Base-by-base conservation (phyloP, 2,329 filamentous ascomycete species). In the Alternaria consortialis region DNA sequence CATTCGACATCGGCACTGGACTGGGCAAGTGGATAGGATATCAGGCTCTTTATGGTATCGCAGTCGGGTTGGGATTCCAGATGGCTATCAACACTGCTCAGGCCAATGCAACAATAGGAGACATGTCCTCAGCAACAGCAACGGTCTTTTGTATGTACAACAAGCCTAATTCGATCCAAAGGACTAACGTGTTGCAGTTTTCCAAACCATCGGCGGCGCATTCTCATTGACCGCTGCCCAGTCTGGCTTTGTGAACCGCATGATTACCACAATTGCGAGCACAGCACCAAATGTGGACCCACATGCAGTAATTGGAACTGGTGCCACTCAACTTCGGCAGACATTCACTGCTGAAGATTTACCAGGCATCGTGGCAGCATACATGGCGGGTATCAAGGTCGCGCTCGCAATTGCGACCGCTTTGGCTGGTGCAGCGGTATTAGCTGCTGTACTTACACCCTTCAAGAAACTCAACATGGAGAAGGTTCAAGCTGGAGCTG, bases 1-100 rank as follows among this genome's bases (percentile, higher is more conserved):
- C 79, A 0, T 71, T 82, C 8, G 69, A 76, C 15, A 65, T 79
- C 2, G 62, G 66, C 31, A 81, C 80, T 7, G 60, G 73, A 0
- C 69, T 71, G 1, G 72, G 64, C 0, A 70, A 77, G 25, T 84
- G 81, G 81, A 80, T 83, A 32, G 83, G 83, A 11, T 84, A 81
- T 64, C 82, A 85, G 56, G 72, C 80, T 20, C 57, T 85, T 0
- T 46, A 73, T 6, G 83, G 83, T 3, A 62, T 78, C 25, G 82
- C 81, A 8, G 47, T 75, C 4, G 69, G 63, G 23, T 60, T 79
- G 20, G 34, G 31, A 4, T 55, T 67, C n/a, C 55, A 60, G 17
- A 44, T 79, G 44, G 74, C 72, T n/a, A 70, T 77, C 58, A 77
- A 77, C 36, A 74, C 76, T 13, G 76, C 68, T 0, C 79, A 82